Evolutionary conservation across 2,329 filamentous ascomycete genomes (phyloP).

Genomic region (Rhexocercosporidium sp.): DNA sequence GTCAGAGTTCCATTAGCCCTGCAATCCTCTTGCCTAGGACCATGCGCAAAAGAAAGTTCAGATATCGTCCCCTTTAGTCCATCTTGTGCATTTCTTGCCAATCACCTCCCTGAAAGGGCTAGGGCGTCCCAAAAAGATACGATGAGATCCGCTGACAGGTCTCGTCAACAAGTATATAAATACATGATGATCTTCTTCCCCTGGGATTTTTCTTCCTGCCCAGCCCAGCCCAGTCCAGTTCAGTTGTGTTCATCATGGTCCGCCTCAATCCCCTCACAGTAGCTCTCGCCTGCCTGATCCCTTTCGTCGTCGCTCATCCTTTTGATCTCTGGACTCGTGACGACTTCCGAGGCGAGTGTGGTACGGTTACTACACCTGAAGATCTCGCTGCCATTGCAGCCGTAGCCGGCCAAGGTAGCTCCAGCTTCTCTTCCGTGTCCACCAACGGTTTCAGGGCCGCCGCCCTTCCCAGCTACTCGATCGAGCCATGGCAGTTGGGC

Average conservation of each 20-base stretch:
- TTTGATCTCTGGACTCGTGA: slow-evolving; percentile 14
- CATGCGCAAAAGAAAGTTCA: background rate
- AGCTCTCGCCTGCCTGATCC: slow-evolving; percentile 22
- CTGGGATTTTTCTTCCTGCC: background rate
- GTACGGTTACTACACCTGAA: slow-evolving; percentile 30
- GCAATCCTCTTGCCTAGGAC: background rate
- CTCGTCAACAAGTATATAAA: background rate
- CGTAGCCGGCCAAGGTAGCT: slow-evolving; percentile 24
- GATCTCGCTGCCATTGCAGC: slow-evolving; percentile 25
- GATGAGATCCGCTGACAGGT: background rate
- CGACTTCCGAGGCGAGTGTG: slow-evolving; percentile 23
- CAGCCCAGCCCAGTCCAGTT: background rate
- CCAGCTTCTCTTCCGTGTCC: background rate
- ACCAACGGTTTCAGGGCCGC: slow-evolving; percentile 9
- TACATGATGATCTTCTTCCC: background rate
- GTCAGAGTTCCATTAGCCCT: slow-evolving; percentile 1
- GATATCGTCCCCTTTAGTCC: background rate
- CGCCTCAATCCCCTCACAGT: slow-evolving; percentile 30
- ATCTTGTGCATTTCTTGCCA: background rate
- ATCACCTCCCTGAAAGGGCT: slow-evolving; percentile 10
- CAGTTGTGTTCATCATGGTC: slow-evolving; percentile 13
- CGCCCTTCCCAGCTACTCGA: slow-evolving; percentile 16
- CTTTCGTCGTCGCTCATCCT: slow-evolving; percentile 25
- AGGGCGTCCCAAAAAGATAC: background rate
- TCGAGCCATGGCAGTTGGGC: slow-evolving; percentile 11